A percentile compares a stretch with the other conserved stretches of the same genome.
Conservation (phyloP, 805 yeast genomes). For the Cyberlindnera petersonii region DNA sequence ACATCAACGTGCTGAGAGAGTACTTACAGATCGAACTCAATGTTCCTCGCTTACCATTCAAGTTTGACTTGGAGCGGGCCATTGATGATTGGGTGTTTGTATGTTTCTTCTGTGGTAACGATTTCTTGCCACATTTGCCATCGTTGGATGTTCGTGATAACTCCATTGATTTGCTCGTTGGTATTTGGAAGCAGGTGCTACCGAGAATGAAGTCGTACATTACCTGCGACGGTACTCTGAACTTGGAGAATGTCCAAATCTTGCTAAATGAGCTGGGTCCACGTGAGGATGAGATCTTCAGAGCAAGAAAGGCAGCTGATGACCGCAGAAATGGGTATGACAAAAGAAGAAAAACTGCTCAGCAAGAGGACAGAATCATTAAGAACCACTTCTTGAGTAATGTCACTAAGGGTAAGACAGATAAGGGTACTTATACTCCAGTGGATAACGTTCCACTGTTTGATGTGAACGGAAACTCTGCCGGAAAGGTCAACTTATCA, state of each 20-base stretch:
- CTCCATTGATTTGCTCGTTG: slow-evolving; percentile 77
- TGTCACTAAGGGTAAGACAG: slow-evolving; percentile 62
- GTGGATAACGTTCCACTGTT: slow-evolving; percentile 71
- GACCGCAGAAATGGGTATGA: slow-evolving; percentile 60
- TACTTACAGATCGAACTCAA: slow-evolving; percentile 79
- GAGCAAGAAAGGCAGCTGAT: slow-evolving; percentile 65
- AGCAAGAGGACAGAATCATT: slow-evolving; percentile 42
- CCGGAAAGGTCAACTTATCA: slow-evolving; percentile 61
- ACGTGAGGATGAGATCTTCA: slow-evolving; percentile 77
- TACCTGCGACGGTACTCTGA: slow-evolving; percentile 85
- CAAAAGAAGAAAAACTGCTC: slow-evolving; percentile 51
- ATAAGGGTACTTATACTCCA: slow-evolving; percentile 69
- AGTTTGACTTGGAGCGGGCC: slow-evolving; percentile 89
- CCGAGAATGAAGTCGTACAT: slow-evolving; percentile 70
- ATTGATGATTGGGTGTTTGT: slow-evolving; percentile 98
- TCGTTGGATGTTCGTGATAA: slow-evolving; percentile 92
- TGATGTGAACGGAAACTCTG: slow-evolving; percentile 69
- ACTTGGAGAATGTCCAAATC: slow-evolving; percentile 70
- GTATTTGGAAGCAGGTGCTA: slow-evolving; percentile 75
- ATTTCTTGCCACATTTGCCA: slow-evolving; percentile 95
- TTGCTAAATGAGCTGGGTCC: slow-evolving; percentile 60
- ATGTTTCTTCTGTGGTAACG: slow-evolving; percentile 98
- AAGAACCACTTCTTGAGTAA: slow-evolving; percentile 44
- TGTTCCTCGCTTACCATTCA: slow-evolving; percentile 64
- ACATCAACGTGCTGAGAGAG: slow-evolving; percentile 81